These are phyloP conservation scores for Phaeosphaeriaceae sp. DNA, from an alignment of 2,329 filamentous ascomycete genomes.

Conservation along the genomic window DNA sequence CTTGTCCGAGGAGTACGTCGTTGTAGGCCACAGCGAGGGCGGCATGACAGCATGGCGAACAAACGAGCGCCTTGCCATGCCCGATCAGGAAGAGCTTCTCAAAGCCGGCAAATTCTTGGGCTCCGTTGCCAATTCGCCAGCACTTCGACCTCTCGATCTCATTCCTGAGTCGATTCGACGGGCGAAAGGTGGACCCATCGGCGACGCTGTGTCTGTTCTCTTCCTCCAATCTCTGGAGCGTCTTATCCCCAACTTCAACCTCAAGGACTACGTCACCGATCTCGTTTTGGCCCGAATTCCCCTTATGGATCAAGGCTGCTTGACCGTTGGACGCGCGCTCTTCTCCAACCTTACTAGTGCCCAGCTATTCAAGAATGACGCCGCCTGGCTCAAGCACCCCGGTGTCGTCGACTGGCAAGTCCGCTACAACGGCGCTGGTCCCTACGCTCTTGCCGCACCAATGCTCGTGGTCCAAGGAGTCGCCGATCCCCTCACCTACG, in stretches of 20 bases:
- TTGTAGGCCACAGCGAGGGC: slow-evolving; percentile 31
- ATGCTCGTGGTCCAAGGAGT: slow-evolving; percentile 28
- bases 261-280: slow-evolving; percentile 27
- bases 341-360: slow-evolving; percentile 19
- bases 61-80: slow-evolving; percentile 29
- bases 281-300: slow-evolving; percentile 18
- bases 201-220: slow-evolving; percentile 26
- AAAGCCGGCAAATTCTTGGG: slow-evolving; percentile 28
- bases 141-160: slow-evolving; percentile 27
- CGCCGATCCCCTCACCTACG: slow-evolving; percentile 17
- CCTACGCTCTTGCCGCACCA: slow-evolving; percentile 26
- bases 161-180: slow-evolving; percentile 28
- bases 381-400: slow-evolving; percentile 23
- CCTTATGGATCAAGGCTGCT: slow-evolving; percentile 24
- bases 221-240: slow-evolving; percentile 23
- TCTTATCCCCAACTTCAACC: slow-evolving; percentile 17
- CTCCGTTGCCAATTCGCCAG: slow-evolving; percentile 27
- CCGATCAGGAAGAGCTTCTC: slow-evolving; percentile 19
- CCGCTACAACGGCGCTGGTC: slow-evolving; percentile 27
- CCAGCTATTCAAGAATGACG: slow-evolving; percentile 20
- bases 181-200: slow-evolving; percentile 24
- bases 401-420: slow-evolving; percentile 27
- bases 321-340: slow-evolving; percentile 17
- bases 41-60: slow-evolving; percentile 32
- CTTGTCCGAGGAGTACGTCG: slow-evolving; percentile 24